Evolutionary conservation across 805 yeast genomes (phyloP).

Genomic region (Priceomyces fermenticarens): DNA sequence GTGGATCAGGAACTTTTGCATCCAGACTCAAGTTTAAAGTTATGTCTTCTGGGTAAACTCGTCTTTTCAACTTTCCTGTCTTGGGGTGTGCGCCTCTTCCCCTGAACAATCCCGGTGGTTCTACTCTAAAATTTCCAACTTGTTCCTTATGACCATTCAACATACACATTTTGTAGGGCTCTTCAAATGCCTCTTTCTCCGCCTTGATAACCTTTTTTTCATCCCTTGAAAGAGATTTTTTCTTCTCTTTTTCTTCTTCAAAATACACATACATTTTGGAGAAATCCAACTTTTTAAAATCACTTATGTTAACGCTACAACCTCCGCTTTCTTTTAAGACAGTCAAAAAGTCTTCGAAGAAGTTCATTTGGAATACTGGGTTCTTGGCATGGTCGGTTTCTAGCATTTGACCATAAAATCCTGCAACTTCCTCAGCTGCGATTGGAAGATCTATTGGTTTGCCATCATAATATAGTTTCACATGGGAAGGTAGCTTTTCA

Average conservation of each 20-base stretch:
- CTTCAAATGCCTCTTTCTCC: constrained; percentile 75
- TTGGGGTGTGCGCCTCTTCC: constrained; percentile 98
- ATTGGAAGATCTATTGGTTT: constrained; percentile 70
- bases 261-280: constrained; percentile 67
- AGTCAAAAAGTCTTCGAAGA: constrained; percentile 71
- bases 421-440: constrained; percentile 95
- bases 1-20: constrained; percentile 75
- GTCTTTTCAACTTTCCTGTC: constrained; percentile 84
- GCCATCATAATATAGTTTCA: constrained; percentile 74
- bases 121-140: constrained; percentile 90
- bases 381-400: constrained; percentile 87
- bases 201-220: constrained; percentile 72
- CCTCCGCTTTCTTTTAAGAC: constrained; percentile 75
- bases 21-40: constrained; percentile 76
- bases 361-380: constrained; percentile 81
- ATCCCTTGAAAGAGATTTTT: constrained; percentile 62
- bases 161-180: constrained; percentile 73
- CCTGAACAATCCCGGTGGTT: constrained; percentile 93
- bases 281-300: constrained; percentile 76
- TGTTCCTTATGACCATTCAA: constrained; percentile 87
- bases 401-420: constrained; percentile 85
- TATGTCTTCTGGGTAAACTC: constrained; percentile 88
- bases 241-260: constrained; percentile 67
- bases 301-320: constrained; percentile 44
- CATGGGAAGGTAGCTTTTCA: constrained; percentile 76